phyloP scores from a whole-genome alignment of 495 filamentous ascomycete species.

The Podospora tetraspora region DNA sequence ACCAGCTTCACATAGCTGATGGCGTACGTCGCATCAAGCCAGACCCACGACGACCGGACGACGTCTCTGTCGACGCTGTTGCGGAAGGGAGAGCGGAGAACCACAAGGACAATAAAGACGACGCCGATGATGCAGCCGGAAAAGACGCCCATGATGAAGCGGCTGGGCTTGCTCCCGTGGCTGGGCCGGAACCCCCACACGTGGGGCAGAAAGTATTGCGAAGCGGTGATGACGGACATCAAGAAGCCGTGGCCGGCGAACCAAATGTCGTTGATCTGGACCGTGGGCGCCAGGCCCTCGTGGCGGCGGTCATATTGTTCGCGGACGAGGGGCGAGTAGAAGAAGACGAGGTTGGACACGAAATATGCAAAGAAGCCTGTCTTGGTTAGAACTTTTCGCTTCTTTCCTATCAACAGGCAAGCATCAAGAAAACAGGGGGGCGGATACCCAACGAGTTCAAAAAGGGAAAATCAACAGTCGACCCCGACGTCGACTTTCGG shows the following conservation, averaged over 20 bases:
- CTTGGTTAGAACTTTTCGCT: conserved; percentile 41
- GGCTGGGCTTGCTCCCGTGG: conserved; percentile 51
- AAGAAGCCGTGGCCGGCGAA: conserved; percentile 76
- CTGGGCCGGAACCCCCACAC: conserved; percentile 71
- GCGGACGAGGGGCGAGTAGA: conserved; percentile 72
- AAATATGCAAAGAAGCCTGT: conserved; percentile 73
- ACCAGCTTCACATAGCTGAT: conserved; percentile 84
- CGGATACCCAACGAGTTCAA: conserved; percentile 69
- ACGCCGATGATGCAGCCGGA: conserved; percentile 60
- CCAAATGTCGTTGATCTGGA: conserved; percentile 81
- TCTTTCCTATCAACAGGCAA: conserved; percentile 57
- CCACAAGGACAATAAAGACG: conserved; percentile 49
- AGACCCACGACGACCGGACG: conserved; percentile 33
- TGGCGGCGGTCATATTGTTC: conserved; percentile 81
- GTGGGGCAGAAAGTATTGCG: conserved; percentile 64
- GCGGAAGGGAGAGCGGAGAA: conserved; percentile 51
- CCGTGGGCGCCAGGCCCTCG: conserved; percentile 66
- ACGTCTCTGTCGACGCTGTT: conserved; percentile 25
- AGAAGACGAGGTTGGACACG: conserved; percentile 64
- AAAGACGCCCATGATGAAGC: conserved; percentile 59
- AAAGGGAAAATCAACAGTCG: conserved; percentile 79
- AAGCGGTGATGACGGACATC: conserved; percentile 59
- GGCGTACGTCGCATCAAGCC: conserved; percentile 59
- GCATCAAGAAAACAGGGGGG: conserved; percentile 48
- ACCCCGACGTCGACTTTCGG: conserved; percentile 70